These are phyloP conservation scores for Cydonia oblonga DNA, from an alignment of 331 rosid genomes.

Conservation along the genomic window DNA sequence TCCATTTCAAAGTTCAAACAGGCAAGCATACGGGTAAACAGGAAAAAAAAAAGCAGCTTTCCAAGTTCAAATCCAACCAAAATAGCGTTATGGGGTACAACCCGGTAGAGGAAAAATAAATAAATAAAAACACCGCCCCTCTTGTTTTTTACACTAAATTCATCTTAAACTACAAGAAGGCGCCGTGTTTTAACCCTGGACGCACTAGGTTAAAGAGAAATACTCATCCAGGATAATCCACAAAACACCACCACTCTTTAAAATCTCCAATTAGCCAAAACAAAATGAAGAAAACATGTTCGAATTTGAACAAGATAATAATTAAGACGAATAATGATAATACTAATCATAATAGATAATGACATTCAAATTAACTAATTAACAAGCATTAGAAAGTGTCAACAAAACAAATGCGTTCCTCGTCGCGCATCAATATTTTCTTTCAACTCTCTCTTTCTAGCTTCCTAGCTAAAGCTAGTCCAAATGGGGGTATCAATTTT, in stretches of 20 bases:
- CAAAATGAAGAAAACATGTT: neutral
- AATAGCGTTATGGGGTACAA: conserved; percentile 22
- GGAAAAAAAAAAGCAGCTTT: conserved; percentile 43
- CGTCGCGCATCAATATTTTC: neutral
- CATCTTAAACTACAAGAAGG: neutral
- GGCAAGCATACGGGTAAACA: conserved; percentile 40
- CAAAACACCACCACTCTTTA: neutral
- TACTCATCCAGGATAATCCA: neutral
- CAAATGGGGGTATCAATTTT: neutral
- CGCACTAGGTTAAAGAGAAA: neutral
- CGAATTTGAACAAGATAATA: conserved; percentile 2
- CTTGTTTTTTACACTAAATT: neutral
- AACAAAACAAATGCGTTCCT: conserved; percentile 5
- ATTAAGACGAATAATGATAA: no score
- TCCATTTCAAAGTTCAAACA: conserved; percentile 33
- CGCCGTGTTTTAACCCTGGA: no score
- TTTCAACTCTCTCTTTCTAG: neutral
- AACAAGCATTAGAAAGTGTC: neutral
- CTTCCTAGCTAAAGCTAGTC: neutral
- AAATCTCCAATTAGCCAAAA: neutral
- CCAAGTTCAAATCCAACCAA: conserved; percentile 35
- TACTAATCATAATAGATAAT: neutral
- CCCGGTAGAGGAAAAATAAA: conserved; percentile 5
- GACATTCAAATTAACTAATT: neutral
- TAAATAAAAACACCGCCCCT: neutral